A percentile compares a stretch with the other conserved stretches of the same genome.
phyloP scores from a whole-genome alignment of 495 filamentous ascomycete genomes.

The Glutinoglossum americanum region DNA sequence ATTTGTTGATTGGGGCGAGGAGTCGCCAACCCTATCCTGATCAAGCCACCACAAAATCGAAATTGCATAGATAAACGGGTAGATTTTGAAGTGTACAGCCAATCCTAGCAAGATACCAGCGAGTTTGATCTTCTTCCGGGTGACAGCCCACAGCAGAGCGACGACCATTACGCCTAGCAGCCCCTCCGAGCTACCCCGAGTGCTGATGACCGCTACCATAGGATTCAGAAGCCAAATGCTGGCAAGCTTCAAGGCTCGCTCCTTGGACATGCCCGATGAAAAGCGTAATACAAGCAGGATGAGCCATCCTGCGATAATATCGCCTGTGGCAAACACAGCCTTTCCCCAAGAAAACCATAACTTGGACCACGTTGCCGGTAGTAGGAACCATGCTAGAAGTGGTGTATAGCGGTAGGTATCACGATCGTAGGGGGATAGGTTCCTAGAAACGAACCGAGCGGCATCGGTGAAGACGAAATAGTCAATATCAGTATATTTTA shows the following conservation, averaged over 20 bases:
- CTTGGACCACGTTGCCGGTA: slow-evolving; percentile 49
- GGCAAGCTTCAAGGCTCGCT: slow-evolving; percentile 46
- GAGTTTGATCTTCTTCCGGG: slow-evolving; percentile 31
- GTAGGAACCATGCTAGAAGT: slow-evolving; percentile 67
- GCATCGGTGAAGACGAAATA: slow-evolving; percentile 99
- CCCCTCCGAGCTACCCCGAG: slow-evolving; percentile 81
- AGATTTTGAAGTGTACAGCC: slow-evolving; percentile 93
- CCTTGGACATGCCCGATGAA: slow-evolving; percentile 22
- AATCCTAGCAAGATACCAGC: slow-evolving; percentile 64
- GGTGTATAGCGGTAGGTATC: slow-evolving; percentile 97
- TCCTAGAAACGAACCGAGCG: slow-evolving; percentile 44
- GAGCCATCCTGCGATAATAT: slow-evolving; percentile 76
- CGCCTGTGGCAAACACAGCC: slow-evolving; percentile 59
- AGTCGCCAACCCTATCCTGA: slow-evolving; percentile 13
- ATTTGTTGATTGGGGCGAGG: background rate
- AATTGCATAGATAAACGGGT: slow-evolving; percentile 82
- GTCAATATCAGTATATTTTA: slow-evolving; percentile 98
- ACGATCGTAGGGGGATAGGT: slow-evolving; percentile 56
- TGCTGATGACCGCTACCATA: slow-evolving; percentile 94
- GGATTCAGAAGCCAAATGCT: slow-evolving; percentile 87
- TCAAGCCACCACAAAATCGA: slow-evolving; percentile 82
- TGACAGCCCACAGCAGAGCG: slow-evolving; percentile 60
- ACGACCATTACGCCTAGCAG: slow-evolving; percentile 65
- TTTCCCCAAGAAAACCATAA: slow-evolving; percentile 74
- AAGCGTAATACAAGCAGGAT: slow-evolving; percentile 38